Base-by-base conservation (phyloP, 2,329 filamentous ascomycete species). In the Fulvia fulva region DNA sequence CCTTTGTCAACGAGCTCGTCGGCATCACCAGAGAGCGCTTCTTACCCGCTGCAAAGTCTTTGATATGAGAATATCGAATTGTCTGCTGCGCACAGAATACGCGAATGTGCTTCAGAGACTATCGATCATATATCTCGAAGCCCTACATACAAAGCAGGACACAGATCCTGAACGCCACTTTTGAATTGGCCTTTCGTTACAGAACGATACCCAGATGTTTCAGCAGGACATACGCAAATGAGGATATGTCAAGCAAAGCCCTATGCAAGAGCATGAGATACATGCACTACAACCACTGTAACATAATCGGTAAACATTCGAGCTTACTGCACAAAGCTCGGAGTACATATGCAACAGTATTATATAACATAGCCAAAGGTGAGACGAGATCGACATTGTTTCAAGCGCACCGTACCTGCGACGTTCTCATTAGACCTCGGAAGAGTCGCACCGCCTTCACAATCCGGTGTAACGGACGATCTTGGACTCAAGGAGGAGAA, bases 1-100 rank as follows among this genome's bases (percentile, higher is more conserved):
- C 75, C 0, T 69, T 77, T 65, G 76, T 73, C 6, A 76, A 79
- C 53, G 64, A 70, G 59, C 63, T 75, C 28, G 69, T 70, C 26
- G 55, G 60, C 22, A 65, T 71, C n/a, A 70, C 71, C 22, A 68
- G 65, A 34, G 61, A 65, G 49, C 65, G 63, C 23, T 72, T 67
- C 55, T 53, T 65, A 25, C 66, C 66, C 9, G 58, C 54, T 26
- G 59, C 59, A 19, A 56, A 52, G 34, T 47, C 47, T 25, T 47
- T 37, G 16, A 57, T 57, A 32, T 57, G 52, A 32, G 47, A 21
- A 12, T 16, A 16, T 11, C 21, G 9, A 23, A 21, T 11, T 25
- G 21, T 19, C 9, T 45, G n/a, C 41, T 45, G 41, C n/a, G 41
- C 41, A 45, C 9, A 8, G 19, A 9, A 45, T 3, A 11, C 22